Evolutionary conservation across 1,139 yeast genomes (phyloP), one percentile per base, ranked within the genome.

Genomic region (Suhomyces maxii): DNA sequence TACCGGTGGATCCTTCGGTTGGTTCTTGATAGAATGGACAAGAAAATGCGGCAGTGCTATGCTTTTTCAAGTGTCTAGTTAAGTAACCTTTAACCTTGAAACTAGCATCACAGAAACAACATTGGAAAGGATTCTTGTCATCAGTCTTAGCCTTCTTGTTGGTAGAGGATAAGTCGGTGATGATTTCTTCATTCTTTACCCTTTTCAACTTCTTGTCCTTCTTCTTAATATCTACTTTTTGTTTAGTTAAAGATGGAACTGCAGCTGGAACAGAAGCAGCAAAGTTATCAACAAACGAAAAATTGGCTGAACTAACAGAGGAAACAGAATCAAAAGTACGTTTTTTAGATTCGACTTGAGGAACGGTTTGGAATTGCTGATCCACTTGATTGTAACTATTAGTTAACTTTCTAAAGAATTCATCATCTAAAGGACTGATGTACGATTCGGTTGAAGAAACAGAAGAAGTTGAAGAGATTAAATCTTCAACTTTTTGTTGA

Each of bases 41-140:
- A 45, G 64, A 60, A 59, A 77, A 80, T 12, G 84, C 83, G 56
- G 79, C 79, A 3, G 71, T 52, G 46, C 68, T 69, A 57, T 80
- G 84, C 55, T 79, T 80, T 60, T 78, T 79, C 60, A 75, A 59
- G 58, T 80, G 84, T 50, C 84, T 71, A 6, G 83, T 80, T 47
- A 80, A 66, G 57, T 80, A 80, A 1, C 83, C 80, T 46, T 79
- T 76, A n/a, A 79, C 82, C 56, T 74, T 78, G 57, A 80, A 79
- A 34, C 65, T 64, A 4, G 80, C 75, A 38, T 67, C 65, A 56
- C 84, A 80, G 51, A 67, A 65, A 1, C 66, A 58, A 59, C 84
- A 80, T 50, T 69, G 64, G 50, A 64, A 68, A 8, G 44, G 37
- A 8, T 44, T 41, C 37, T 46, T 50, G 5, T 37, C 37, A 13